These are phyloP conservation scores for Tylopilus sp. DNA, from an alignment of 768 basidiomycete species.

Conservation along the genomic window DNA sequence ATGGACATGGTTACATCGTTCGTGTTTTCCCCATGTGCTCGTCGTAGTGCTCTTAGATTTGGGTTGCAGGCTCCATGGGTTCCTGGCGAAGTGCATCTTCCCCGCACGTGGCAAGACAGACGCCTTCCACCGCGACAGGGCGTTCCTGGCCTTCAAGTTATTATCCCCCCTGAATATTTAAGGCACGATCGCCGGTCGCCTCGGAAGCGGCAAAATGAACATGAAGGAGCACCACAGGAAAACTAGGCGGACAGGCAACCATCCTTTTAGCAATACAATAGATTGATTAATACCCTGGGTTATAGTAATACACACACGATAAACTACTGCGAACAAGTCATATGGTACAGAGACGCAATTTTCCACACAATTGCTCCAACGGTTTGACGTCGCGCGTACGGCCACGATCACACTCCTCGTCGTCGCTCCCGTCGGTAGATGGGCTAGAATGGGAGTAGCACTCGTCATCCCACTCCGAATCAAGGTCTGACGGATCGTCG, in stretches of 20 bases:
- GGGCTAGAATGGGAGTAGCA: constrained; percentile 31
- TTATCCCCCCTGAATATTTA: constrained; percentile 33
- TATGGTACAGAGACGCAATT: constrained; percentile 19
- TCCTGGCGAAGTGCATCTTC: constrained; percentile 27
- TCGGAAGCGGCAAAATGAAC: neutral
- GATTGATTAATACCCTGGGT: too few relatives aligned
- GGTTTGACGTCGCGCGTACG: constrained; percentile 40
- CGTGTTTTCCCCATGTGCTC: constrained; percentile 16
- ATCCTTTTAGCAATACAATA: too few relatives aligned
- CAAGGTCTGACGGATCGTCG: constrained; percentile 35
- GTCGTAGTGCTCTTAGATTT: neutral
- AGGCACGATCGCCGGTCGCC: constrained; percentile 38
- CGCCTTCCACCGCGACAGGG: constrained; percentile 35
- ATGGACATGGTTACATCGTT: constrained; percentile 43
- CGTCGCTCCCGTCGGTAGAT: constrained; percentile 38
- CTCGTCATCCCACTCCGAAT: constrained; percentile 25
- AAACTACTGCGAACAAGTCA: neutral
- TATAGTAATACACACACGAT: neutral
- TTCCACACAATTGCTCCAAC: constrained; percentile 32
- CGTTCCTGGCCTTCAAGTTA: constrained; percentile 40
- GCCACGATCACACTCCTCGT: constrained; percentile 39
- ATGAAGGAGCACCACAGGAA: neutral
- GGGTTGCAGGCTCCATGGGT: constrained; percentile 41
- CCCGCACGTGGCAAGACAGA: constrained; percentile 37
- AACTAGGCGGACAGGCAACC: too few relatives aligned